These are phyloP conservation scores for Giardia muris DNA, from an alignment of 208 protist species.

Conservation along the genomic window DNA sequence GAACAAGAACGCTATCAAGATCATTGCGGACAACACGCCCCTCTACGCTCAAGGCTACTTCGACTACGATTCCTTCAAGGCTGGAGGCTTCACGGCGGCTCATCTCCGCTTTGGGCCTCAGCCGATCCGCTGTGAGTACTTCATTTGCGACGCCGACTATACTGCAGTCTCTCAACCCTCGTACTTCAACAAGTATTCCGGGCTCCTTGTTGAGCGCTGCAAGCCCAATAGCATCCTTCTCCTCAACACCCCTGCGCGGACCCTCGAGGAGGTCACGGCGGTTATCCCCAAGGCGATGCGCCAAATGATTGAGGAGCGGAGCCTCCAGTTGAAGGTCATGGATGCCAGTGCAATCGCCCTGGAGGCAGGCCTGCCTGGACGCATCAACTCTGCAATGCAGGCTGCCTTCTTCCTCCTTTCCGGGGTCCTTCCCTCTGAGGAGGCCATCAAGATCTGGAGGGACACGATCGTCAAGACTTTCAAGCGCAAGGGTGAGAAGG, in stretches of 20 bases:
- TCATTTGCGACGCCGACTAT: conserved; percentile 51
- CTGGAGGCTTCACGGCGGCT: conserved; percentile 52
- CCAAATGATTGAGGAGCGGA: conserved; percentile 40
- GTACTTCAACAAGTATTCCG: conserved; percentile 48
- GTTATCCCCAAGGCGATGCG: conserved; percentile 45
- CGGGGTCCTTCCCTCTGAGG: conserved; percentile 45
- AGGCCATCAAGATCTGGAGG: conserved; percentile 48
- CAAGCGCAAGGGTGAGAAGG: conserved; percentile 44
- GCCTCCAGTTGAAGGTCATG: conserved; percentile 45
- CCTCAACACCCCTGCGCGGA: conserved; percentile 47
- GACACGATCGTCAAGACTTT: conserved; percentile 51
- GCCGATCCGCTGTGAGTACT: conserved; percentile 51
- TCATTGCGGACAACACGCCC: conserved; percentile 51
- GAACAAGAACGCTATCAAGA: conserved; percentile 58
- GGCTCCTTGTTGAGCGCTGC: conserved; percentile 43
- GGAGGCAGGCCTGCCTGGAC: conserved; percentile 37
- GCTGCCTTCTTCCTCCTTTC: conserved; percentile 55
- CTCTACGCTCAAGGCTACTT: conserved; percentile 55
- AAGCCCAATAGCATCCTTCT: conserved; percentile 50
- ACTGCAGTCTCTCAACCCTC: conserved; percentile 50
- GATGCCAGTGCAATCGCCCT: conserved; percentile 48
- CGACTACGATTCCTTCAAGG: conserved; percentile 55
- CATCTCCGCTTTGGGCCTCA: conserved; percentile 55
- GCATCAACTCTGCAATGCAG: conserved; percentile 60
- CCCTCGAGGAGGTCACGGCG: conserved; percentile 42